Evolutionary conservation across 2,329 filamentous ascomycete genomes (phyloP).

Genomic region (Venturiaceae sp.): DNA sequence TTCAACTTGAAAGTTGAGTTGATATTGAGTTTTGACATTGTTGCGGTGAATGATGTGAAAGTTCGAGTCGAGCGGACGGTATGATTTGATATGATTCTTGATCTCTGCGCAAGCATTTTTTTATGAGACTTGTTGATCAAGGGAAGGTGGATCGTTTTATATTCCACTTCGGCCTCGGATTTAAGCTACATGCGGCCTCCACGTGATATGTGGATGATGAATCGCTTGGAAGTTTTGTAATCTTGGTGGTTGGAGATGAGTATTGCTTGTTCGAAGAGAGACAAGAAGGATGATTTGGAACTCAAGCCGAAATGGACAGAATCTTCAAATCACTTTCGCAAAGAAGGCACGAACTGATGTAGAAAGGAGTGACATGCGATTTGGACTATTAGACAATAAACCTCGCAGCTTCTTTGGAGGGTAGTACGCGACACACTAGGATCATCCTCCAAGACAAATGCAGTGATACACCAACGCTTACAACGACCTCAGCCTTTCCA

Average conservation of each 20-base stretch:
- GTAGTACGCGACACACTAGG: neutral
- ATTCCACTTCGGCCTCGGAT: neutral
- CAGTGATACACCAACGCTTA: neutral
- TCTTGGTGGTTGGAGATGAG: too few relatives aligned
- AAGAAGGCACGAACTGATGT: neutral
- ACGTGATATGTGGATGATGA: neutral
- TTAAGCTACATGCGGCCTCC: neutral
- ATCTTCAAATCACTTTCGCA: too few relatives aligned
- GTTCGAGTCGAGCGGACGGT: neutral
- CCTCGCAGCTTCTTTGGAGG: neutral
- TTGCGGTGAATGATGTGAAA: neutral
- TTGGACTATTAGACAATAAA: neutral
- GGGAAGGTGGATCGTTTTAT: neutral
- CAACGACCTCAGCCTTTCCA: neutral
- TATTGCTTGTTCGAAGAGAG: too few relatives aligned
- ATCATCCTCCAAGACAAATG: neutral
- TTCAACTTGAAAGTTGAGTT: constrained; percentile 41
- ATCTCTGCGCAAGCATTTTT: neutral
- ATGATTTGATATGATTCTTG: neutral
- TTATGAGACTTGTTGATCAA: neutral
- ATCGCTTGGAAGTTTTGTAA: too few relatives aligned
- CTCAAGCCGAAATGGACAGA: too few relatives aligned
- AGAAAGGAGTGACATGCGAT: constrained; percentile 1
- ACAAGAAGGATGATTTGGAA: too few relatives aligned
- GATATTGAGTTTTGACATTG: constrained; percentile 35